Evolutionary conservation across 2,329 filamentous ascomycete species (phyloP), one percentile per base, ranked within the genome.

Genomic region (Colletotrichum sp.): DNA sequence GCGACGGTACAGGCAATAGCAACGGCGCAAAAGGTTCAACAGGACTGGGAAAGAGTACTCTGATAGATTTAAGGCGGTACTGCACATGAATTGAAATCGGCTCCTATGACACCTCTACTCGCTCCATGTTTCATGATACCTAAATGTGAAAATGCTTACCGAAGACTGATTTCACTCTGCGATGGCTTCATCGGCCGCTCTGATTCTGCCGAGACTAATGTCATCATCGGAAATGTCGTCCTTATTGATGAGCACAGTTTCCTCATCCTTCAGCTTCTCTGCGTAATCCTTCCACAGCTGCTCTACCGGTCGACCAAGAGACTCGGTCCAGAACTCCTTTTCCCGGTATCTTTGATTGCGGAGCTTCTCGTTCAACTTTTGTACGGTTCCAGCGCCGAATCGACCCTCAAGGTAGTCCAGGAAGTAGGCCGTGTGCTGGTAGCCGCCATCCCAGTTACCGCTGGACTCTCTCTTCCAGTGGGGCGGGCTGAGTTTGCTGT

Each of bases 361-460:
- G 82, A 98, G 84, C 78, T 89, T 90, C 81, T 92, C 93, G 81
- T 98, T 94, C 66, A 97, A 84, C 72, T 87, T 88, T 72, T 91
- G 86, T 32, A 94, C 88, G 0, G 90, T 91, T 9, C 91, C 92
- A 11, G 83, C 80, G 1, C 92, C 92, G 78, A 91, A 94, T 64
- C 89, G 88, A 44, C 87, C 83, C 85, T 98, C 96, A 63, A 98
- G 86, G 86, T 95, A 98, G 71, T 97, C 93, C 67, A 98, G 85
- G 80, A 98, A 98, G 83, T 95, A 98, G 1, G 93, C 97, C 8
- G 96, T 98, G 79, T 94, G 91, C 86, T 98, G 94, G 85, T 98
- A 98, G 0, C 96, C 96, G 52, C 89, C 91, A 83, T 98, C 95
- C 96, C 96, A 98, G n/a, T 90, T 88, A 22, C 90, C 90, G 9